Conservation (phyloP, 768 basidiomycete genomes). For the Kondoa subrosea region DNA sequence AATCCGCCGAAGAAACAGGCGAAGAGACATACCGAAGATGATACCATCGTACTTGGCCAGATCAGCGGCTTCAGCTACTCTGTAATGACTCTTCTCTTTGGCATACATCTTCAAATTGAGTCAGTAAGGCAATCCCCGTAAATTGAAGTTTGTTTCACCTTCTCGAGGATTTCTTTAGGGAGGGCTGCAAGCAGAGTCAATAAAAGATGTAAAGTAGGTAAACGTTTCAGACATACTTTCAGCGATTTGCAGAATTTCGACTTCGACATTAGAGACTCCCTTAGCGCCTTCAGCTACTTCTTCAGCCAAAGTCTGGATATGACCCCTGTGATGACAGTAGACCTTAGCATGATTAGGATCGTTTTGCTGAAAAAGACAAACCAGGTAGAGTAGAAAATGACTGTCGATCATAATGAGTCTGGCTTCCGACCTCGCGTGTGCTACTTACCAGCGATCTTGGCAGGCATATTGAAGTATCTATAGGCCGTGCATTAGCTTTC, state of each 20-base stretch:
- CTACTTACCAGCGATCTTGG: not conserved
- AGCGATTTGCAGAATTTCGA: conserved; percentile 29
- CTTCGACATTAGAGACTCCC: conserved; percentile 30
- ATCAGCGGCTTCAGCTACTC: too few species aligned
- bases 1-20: conserved; percentile 33
- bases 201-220: not conserved
- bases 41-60: conserved; percentile 18
- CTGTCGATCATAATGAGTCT: not conserved
- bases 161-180: conserved; percentile 42
- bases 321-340: too few species aligned
- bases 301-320: not conserved
- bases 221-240: conserved; percentile 1
- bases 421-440: not conserved
- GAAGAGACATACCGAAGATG: conserved; percentile 20
- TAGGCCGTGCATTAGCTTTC: too few species aligned
- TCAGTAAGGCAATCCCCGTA: not conserved
- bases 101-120: not conserved
- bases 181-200: conserved; percentile 41
- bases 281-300: conserved; percentile 29
- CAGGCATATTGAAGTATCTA: not conserved
- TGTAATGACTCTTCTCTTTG: not conserved
- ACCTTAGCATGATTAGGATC: too few species aligned
- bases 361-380: too few species aligned
- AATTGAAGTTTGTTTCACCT: not conserved
- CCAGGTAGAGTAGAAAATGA: not conserved